phyloP scores from a whole-genome alignment of 331 rosid genomes.

The Cydonia oblonga region DNA sequence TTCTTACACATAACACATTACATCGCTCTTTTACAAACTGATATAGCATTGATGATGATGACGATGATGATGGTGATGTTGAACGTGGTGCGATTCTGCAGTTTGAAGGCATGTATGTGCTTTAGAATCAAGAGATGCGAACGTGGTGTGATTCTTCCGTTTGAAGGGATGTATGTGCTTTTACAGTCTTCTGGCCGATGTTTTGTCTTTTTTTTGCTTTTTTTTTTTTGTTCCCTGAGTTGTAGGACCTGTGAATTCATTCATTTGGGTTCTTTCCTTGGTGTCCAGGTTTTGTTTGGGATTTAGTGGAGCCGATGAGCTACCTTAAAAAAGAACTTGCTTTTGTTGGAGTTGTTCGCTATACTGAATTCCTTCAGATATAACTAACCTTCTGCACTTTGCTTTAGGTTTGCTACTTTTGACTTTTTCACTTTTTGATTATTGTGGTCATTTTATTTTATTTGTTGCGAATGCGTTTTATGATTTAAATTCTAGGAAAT shows the following conservation, averaged over 20 bases:
- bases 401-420: neutral
- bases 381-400: neutral
- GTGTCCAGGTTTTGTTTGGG: neutral
- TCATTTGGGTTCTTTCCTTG: neutral
- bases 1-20: neutral
- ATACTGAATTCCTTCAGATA: neutral
- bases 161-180: neutral
- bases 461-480: no score
- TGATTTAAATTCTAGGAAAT: fast-evolving
- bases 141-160: slow-evolving; percentile 19
- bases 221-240: neutral
- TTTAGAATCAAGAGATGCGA: neutral
- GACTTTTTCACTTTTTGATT: neutral
- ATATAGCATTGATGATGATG: no score
- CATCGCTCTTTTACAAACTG: no score
- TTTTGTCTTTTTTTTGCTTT: no score
- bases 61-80: no score
- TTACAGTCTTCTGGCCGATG: neutral
- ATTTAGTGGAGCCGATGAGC: neutral
- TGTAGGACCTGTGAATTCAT: neutral
- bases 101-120: no score
- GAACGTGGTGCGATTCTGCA: no score
- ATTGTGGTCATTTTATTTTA: no score
- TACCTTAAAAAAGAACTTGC: neutral
- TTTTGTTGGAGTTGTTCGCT: neutral